Evolutionary conservation across 345 rosid genomes (phyloP), one percentile per base, ranked within the genome.

Genomic region (Hypericum perforatum): DNA sequence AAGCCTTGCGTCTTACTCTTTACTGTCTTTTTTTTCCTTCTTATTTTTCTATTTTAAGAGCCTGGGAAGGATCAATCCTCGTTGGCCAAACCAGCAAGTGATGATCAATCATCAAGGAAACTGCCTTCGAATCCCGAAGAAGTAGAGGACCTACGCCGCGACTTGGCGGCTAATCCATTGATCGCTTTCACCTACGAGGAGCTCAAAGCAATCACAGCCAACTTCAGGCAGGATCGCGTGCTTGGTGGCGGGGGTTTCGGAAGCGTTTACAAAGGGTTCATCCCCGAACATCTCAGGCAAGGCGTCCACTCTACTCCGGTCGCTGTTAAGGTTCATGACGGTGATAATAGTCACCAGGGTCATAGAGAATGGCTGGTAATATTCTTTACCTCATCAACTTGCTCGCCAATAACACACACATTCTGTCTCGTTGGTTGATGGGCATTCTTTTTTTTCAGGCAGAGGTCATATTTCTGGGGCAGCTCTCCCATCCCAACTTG

Each of bases 161-260:
- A 85, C 60, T 58, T 81, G 22, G 85, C 81, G 5, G 74, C 90
- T 5, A 88, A 92, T 62, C 98, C 98, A 8, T 71, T 92, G 51
- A 71, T 81, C 15, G 96, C 94, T 4, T 92, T 88, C 72, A 74
- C 90, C 4, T 87, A 68, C 45, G 82, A 78, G 16, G 98, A 92
- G 57, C 76, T 92, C 41, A 83, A 68, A 70, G 64, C 59, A 52
- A 83, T 92, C 41, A 92, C 98, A 0, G 74, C 58, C 5, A 85
- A 88, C 67, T 92, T 92, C 61, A 75, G 98, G 80, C 95, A 80
- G 64, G 98, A 91, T 66, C 60, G 78, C 4, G 79, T 92, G n/a
- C 70, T 92, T 68, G 98, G 98, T 36, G 96, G 98, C 37, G 98
- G 98, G 9, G 98, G 98, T 7, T 92, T 92, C 52, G 98, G 98